Evolutionary conservation across 2,329 filamentous ascomycete genomes (phyloP), one percentile per base, ranked within the genome.

Genomic region (Endothia cerciana): DNA sequence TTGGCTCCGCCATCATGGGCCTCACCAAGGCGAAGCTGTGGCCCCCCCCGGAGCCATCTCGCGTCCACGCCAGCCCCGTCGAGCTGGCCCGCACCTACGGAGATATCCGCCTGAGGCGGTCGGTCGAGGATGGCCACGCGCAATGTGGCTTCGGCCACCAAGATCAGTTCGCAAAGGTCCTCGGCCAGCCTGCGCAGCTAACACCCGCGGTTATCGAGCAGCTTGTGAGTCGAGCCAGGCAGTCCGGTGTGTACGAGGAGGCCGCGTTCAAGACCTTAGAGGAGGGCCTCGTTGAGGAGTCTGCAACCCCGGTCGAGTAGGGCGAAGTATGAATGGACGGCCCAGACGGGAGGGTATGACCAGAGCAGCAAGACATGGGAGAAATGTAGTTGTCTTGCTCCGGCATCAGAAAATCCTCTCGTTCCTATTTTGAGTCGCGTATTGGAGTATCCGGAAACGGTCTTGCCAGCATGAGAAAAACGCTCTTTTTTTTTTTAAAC

Each of bases 31-130:
- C 63, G 3, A 59, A 64, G 3, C 41, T 73, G 36, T 63, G 68
- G n/a, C 72, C 72, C 0, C 63, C 70, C 6, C 71, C 69, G 0
- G 56, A 51, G 19, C 30, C 65, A 3, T 53, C 65, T 11, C 36
- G 56, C 5, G 71, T 72, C 67, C 59, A 43, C 17, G 70, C 61
- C 28, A 71, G 69, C 22, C 69, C 69, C 1, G 40, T 25, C 8
- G 61, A 62, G 6, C 56, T 73, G 53, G 84, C 90, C 57, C 90
- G 89, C 68, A 86, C 86, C 63, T 77, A 92, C 0, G 90, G 90
- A 0, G 89, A 89, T 0, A 87, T 91, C 8, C 81, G 89, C 55
- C 82, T 94, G 66, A 89, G 93, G 75, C 83, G 91, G 45, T 91
- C 55, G 8, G 57, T 38, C 13, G 40, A 60, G 1, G 71, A 73